These are phyloP conservation scores for Neurospora intermedia DNA, from an alignment of 495 filamentous ascomycete species.

Conservation along the genomic window DNA sequence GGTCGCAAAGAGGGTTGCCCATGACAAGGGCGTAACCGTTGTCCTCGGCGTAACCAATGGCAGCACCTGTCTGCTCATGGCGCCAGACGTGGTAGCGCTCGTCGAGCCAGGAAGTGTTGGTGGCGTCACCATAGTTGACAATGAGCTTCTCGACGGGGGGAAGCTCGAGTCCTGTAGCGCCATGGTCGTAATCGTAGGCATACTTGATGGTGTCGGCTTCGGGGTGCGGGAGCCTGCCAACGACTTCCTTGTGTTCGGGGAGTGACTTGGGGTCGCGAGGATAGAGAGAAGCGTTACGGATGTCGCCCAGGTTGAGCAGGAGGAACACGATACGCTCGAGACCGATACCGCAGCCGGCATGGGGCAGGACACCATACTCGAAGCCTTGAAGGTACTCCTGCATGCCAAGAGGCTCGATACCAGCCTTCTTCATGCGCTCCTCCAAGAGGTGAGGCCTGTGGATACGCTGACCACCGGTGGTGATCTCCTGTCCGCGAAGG, in stretches of 20 bases:
- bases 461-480: conserved; percentile 85
- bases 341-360: conserved; percentile 84
- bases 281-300: conserved; percentile 76
- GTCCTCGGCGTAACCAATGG: conserved; percentile 64
- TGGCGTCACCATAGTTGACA: conserved; percentile 82
- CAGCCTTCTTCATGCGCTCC: conserved; percentile 62
- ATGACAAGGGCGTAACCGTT: conserved; percentile 66
- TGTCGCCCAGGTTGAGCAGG: conserved; percentile 74
- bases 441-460: conserved; percentile 67
- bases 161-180: conserved; percentile 37
- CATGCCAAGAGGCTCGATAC: conserved; percentile 65
- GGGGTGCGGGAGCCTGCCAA: conserved; percentile 56
- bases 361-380: conserved; percentile 77
- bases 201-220: conserved; percentile 63
- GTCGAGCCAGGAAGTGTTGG: conserved; percentile 80
- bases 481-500: conserved; percentile 86
- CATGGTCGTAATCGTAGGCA: conserved; percentile 31
- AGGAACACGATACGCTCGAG: conserved; percentile 82
- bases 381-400: conserved; percentile 85
- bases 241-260: conserved; percentile 39
- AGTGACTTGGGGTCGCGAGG: conserved; percentile 74
- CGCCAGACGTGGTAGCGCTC: conserved; percentile 76
- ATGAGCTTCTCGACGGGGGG: conserved; percentile 71
- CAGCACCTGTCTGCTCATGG: conserved; percentile 63
- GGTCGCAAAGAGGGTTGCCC: conserved; percentile 70